Conservation (phyloP, 1,139 yeast species). For the Waltiozyma sp. region DNA sequence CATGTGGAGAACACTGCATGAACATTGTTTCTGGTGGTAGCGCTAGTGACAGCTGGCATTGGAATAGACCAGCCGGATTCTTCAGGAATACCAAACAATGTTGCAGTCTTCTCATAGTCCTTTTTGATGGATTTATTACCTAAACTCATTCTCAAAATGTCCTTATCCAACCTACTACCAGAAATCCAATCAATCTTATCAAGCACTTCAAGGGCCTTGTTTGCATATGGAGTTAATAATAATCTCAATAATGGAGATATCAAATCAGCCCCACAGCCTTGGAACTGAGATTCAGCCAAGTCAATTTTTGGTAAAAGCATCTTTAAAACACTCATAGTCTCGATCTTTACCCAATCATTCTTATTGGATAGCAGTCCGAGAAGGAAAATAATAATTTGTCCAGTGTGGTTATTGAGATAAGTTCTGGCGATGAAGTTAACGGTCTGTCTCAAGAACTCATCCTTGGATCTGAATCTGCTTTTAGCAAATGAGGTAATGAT, state of each 20-base stretch:
- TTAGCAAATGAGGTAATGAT: slow-evolving; percentile 70
- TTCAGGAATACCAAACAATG: slow-evolving; percentile 90
- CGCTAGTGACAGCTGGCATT: slow-evolving; percentile 84
- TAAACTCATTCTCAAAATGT: slow-evolving; percentile 81
- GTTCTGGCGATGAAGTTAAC: slow-evolving; percentile 53
- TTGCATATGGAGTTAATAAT: slow-evolving; percentile 77
- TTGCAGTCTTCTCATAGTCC: slow-evolving; percentile 78
- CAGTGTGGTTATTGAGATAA: slow-evolving; percentile 69
- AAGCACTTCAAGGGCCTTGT: slow-evolving; percentile 77
- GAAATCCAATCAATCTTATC: slow-evolving; percentile 82
- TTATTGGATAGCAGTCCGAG: slow-evolving; percentile 73
- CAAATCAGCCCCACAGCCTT: slow-evolving; percentile 89
- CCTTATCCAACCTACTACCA: slow-evolving; percentile 83
- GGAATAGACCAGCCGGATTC: slow-evolving; percentile 98
- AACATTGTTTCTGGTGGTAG: slow-evolving; percentile 81
- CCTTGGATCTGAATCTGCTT: slow-evolving; percentile 73
- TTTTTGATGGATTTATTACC: slow-evolving; percentile 72
- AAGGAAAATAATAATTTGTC: slow-evolving; percentile 62
- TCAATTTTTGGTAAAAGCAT: slow-evolving; percentile 70
- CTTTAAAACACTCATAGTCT: slow-evolving; percentile 67
- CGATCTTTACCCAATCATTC: slow-evolving; percentile 66
- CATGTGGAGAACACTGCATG: slow-evolving; percentile 94
- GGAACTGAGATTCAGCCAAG: slow-evolving; percentile 65
- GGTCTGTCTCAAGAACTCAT: slow-evolving; percentile 77
- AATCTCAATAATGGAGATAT: slow-evolving; percentile 82